These are phyloP conservation scores for Aspergillus melleus DNA, from an alignment of 2,329 filamentous ascomycete species.

Conservation along the genomic window DNA sequence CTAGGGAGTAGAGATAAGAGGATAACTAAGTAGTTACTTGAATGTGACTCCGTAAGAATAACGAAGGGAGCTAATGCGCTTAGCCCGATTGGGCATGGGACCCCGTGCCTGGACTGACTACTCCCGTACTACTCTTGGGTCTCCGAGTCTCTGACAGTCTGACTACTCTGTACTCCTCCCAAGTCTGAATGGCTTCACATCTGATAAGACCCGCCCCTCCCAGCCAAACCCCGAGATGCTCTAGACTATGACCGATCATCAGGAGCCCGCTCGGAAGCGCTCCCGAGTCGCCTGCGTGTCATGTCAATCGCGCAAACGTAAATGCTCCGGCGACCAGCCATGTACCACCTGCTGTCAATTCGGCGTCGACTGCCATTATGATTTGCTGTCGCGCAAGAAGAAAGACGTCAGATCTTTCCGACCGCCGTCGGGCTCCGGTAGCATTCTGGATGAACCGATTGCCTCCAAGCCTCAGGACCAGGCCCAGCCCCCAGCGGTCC, in stretches of 20 bases:
- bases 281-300: constrained; percentile 51
- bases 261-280: constrained; percentile 36
- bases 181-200: neutral
- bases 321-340: constrained; percentile 55
- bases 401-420: constrained; percentile 27
- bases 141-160: too few species aligned
- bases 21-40: too few species aligned
- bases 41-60: neutral
- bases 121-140: too few species aligned
- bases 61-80: neutral
- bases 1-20: too few species aligned
- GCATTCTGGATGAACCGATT: neutral
- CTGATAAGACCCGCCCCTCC: neutral
- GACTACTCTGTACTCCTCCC: neutral
- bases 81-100: neutral
- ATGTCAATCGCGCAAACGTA: constrained; percentile 57
- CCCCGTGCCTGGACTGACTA: too few species aligned
- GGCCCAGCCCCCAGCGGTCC: constrained; percentile 8
- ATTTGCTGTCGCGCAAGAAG: constrained; percentile 32
- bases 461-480: constrained; percentile 3
- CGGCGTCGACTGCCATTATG: constrained; percentile 56
- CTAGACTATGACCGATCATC: neutral
- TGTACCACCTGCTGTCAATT: constrained; percentile 56
- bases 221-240: neutral
- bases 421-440: constrained; percentile 10